These are phyloP conservation scores for Plantago elongata DNA, from an alignment of 257 asterid genomes.

Conservation along the genomic window DNA sequence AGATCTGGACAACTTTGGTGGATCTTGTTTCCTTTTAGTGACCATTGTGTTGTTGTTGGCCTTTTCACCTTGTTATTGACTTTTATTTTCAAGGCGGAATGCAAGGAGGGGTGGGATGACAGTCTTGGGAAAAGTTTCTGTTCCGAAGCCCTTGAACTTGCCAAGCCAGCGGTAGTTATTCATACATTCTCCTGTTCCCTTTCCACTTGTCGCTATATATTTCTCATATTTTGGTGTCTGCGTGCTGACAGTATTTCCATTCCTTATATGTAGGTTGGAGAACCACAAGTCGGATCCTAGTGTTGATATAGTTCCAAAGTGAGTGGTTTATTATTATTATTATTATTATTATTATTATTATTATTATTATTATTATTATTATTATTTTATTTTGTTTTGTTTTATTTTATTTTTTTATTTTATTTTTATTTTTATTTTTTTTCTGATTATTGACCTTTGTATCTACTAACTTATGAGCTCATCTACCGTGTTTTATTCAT, in stretches of 20 bases:
- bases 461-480: no score
- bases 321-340: conserved; percentile 48
- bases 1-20: background rate
- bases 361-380: no score
- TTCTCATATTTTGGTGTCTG: conserved; percentile 9
- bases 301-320: conserved; percentile 98
- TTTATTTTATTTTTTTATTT: no score
- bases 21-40: background rate
- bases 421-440: no score
- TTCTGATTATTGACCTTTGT: conserved; percentile 13
- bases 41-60: conserved; percentile 2
- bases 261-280: conserved; percentile 65
- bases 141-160: conserved; percentile 92
- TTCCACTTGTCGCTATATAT: background rate
- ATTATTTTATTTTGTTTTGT: no score
- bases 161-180: conserved; percentile 83
- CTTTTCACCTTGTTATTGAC: conserved; percentile 5
- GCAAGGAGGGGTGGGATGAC: conserved; percentile 93
- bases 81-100: conserved; percentile 51
- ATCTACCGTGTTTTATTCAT: no score
- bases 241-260: conserved; percentile 28
- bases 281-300: conserved; percentile 90
- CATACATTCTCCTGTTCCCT: conserved; percentile 6
- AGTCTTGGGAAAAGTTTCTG: conserved; percentile 90
- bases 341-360: no score